Conservation (phyloP, 2,329 filamentous ascomycete species). For the Colletotrichum liaoningense region DNA sequence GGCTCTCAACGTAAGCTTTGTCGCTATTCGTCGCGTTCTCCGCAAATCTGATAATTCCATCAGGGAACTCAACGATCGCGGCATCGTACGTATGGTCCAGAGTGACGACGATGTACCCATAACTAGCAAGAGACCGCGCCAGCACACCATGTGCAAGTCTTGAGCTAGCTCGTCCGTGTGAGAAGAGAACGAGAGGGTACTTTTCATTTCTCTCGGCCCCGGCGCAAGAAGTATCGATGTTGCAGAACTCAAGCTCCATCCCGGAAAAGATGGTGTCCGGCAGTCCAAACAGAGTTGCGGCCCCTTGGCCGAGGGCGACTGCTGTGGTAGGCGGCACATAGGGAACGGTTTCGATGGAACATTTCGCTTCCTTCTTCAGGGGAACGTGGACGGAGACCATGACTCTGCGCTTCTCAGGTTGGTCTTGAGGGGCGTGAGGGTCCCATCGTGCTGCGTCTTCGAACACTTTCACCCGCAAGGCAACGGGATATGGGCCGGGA, state of each 20-base stretch:
- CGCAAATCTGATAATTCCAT: slow-evolving; percentile 48
- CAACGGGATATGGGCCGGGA: neutral
- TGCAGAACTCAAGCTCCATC: neutral
- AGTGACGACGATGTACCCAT: slow-evolving; percentile 57
- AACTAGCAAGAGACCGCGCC: slow-evolving; percentile 56
- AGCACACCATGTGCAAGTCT: slow-evolving; percentile 55
- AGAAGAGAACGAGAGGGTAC: slow-evolving; percentile 51
- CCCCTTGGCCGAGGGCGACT: neutral
- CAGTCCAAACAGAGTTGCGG: neutral
- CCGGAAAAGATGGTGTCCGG: neutral
- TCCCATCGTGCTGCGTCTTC: slow-evolving; percentile 10
- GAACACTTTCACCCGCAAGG: neutral
- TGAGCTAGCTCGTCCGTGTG: slow-evolving; percentile 55
- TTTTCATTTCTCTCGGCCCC: neutral
- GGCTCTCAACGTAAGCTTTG: neutral
- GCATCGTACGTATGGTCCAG: slow-evolving; percentile 62
- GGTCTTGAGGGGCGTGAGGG: neutral
- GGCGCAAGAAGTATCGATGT: neutral
- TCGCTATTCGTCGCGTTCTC: slow-evolving; percentile 10
- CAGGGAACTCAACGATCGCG: slow-evolving; percentile 56
- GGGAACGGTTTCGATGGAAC: neutral
- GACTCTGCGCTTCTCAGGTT: neutral
- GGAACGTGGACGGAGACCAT: neutral
- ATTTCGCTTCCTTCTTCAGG: neutral
- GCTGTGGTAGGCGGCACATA: neutral